These are phyloP conservation scores for Nemania sp. DNA, from an alignment of 2,329 filamentous ascomycete genomes.

Conservation along the genomic window DNA sequence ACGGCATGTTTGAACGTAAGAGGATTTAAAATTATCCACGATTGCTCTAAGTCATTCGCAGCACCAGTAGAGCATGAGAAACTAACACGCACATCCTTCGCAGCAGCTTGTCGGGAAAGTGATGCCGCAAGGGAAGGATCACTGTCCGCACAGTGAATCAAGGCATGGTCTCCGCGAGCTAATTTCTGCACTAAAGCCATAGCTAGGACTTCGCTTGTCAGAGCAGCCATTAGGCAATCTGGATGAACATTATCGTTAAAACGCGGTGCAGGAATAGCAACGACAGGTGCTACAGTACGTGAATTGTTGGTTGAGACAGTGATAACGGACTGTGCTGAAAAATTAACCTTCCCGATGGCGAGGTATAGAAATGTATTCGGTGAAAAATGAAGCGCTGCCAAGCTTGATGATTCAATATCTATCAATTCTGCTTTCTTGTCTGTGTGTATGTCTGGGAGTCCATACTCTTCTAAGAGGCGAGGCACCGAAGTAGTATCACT, in stretches of 20 bases:
- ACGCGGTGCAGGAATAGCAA: too few relatives aligned
- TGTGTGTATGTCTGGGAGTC: too few relatives aligned
- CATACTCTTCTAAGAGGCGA: too few relatives aligned
- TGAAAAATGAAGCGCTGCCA: too few relatives aligned
- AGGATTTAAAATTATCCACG: not conserved
- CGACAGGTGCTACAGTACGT: too few relatives aligned
- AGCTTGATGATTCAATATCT: too few relatives aligned
- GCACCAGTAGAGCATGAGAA: constrained; percentile 1
- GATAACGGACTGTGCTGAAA: too few relatives aligned
- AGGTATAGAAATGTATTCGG: too few relatives aligned
- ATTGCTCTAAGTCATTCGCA: not conserved
- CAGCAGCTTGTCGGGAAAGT: constrained; percentile 10
- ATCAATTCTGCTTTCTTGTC: too few relatives aligned
- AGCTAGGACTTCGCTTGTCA: constrained; percentile 22
- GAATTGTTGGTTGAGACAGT: too few relatives aligned
- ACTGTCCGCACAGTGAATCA: constrained; percentile 13
- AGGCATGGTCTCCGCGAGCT: not conserved
- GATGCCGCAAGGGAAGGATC: constrained; percentile 8
- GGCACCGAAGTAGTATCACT: not conserved
- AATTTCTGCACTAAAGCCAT: not conserved
- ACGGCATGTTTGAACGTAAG: not conserved
- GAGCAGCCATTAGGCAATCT: not conserved
- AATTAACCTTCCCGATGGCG: too few relatives aligned
- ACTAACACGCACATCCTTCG: not conserved
- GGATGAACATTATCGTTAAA: too few relatives aligned